Evolutionary conservation across 176 grass and related monocot genomes (phyloP).

Genomic region (Leersia perrieri): DNA sequence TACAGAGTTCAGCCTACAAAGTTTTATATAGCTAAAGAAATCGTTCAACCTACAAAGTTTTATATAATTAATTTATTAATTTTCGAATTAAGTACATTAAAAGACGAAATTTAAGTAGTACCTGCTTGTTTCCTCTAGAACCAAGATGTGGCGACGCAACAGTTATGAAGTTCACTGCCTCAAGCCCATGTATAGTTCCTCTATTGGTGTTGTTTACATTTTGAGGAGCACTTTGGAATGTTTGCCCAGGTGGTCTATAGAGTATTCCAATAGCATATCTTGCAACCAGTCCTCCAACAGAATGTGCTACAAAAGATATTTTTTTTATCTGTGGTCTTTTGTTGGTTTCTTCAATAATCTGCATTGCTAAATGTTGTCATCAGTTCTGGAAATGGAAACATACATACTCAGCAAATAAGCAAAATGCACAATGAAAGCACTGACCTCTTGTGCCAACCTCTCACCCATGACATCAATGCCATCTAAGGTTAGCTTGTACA

Average conservation of each 20-base stretch:
- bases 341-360: conserved; percentile 76
- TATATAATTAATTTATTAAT: not conserved
- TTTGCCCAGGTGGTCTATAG: conserved; percentile 50
- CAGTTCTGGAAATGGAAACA: conserved; percentile 1
- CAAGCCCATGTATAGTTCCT: conserved; percentile 67
- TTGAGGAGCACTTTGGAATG: conserved; percentile 33
- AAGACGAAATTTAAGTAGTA: conserved; percentile 13
- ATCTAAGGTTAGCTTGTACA: conserved; percentile 88
- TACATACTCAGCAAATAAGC: conserved; percentile 17
- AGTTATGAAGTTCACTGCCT: conserved; percentile 93
- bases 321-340: conserved; percentile 60
- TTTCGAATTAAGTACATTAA: not conserved
- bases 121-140: conserved; percentile 96
- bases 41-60: not conserved
- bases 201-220: conserved; percentile 22
- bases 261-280: conserved; percentile 92
- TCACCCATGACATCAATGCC: conserved; percentile 98
- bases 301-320: conserved; percentile 97
- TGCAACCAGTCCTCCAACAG: conserved; percentile 90
- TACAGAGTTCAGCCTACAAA: too few relatives aligned
- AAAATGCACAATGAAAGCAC: conserved; percentile 27
- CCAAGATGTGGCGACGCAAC: conserved; percentile 93
- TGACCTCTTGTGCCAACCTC: conserved; percentile 86
- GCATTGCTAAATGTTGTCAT: conserved; percentile 41
- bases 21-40: not conserved